A percentile compares a stretch with the other conserved stretches of the same genome.
Evolutionary conservation across 352 stramenopile genomes (phyloP).

Genomic region (Pythium folliculosum): DNA sequence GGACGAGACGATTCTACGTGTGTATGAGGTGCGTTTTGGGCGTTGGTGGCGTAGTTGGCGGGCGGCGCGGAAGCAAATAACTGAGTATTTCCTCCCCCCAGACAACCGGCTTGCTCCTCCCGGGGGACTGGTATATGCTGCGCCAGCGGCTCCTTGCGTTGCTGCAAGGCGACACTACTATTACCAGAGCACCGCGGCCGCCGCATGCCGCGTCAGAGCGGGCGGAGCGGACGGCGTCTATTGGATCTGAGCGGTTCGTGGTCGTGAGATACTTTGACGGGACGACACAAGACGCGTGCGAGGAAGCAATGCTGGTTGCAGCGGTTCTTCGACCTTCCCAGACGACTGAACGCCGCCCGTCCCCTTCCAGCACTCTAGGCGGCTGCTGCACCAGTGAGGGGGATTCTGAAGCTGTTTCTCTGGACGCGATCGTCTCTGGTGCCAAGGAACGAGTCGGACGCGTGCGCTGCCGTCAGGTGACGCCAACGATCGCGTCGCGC

Average conservation of each 20-base stretch:
- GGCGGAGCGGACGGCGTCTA: neutral
- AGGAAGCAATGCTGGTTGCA: slow-evolving; percentile 44
- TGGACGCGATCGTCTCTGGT: neutral
- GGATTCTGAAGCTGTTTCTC: neutral
- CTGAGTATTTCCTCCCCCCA: slow-evolving; percentile 9
- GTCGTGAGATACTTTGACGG: slow-evolving; percentile 59
- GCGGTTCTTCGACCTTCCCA: no score
- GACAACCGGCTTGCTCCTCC: slow-evolving; percentile 58
- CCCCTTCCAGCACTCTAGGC: neutral
- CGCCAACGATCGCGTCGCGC: slow-evolving; percentile 33
- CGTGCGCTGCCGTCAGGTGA: slow-evolving; percentile 20
- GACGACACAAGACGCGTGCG: slow-evolving; percentile 37
- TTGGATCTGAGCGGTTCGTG: neutral
- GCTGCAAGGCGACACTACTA: slow-evolving; percentile 64
- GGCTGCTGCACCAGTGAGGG: neutral
- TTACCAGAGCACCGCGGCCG: no score
- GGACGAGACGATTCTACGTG: slow-evolving; percentile 71
- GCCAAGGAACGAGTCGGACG: neutral
- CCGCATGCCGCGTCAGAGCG: neutral
- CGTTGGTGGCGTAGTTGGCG: neutral
- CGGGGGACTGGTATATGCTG: slow-evolving; percentile 72
- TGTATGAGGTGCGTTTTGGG: slow-evolving; percentile 33
- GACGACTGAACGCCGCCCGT: no score
- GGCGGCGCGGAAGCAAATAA: neutral
- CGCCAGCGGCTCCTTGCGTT: slow-evolving; percentile 78